Conservation (phyloP, 176 grass and related monocot species). For the Hordeum vulgare region DNA sequence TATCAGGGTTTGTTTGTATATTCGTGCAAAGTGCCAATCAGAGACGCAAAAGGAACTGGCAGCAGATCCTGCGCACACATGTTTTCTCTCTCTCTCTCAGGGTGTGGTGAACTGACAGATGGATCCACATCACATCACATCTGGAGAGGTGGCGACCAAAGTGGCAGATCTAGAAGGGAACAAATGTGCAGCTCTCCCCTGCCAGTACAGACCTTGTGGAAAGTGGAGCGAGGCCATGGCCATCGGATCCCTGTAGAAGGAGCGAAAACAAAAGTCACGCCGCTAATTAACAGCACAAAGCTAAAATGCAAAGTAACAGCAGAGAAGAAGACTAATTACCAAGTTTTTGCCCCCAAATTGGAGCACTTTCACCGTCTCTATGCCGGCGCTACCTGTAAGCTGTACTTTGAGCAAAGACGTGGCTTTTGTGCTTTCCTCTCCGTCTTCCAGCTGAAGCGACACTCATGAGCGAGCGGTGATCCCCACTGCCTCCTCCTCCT, state of each 20-base stretch:
- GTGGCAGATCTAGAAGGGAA: constrained; percentile 30
- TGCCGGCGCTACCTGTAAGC: background rate
- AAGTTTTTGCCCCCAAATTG: background rate
- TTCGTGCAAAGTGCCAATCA: background rate
- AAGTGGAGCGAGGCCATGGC: background rate
- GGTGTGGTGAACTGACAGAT: constrained; percentile 1
- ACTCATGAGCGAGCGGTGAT: constrained; percentile 15
- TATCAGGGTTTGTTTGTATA: background rate
- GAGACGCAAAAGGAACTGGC: constrained; percentile 4
- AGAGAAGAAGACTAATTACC: background rate
- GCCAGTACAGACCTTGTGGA: constrained; percentile 17
- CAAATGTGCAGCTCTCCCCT: background rate
- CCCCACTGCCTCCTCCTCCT: constrained; percentile 3
- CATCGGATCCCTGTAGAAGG: background rate
- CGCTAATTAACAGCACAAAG: background rate
- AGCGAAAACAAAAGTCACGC: background rate
- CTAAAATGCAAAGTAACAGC: background rate
- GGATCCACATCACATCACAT: background rate
- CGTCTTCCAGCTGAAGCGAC: constrained; percentile 17
- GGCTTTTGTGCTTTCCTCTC: background rate
- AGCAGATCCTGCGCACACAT: background rate
- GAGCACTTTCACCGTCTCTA: background rate
- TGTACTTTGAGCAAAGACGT: constrained; percentile 24
- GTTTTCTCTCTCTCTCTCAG: constrained; percentile 3
- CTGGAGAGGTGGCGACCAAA: background rate